A percentile compares a stretch with the other conserved stretches of the same genome.
phyloP scores from a whole-genome alignment of 1,284 basidiomycete species.

The Pascua sp. region DNA sequence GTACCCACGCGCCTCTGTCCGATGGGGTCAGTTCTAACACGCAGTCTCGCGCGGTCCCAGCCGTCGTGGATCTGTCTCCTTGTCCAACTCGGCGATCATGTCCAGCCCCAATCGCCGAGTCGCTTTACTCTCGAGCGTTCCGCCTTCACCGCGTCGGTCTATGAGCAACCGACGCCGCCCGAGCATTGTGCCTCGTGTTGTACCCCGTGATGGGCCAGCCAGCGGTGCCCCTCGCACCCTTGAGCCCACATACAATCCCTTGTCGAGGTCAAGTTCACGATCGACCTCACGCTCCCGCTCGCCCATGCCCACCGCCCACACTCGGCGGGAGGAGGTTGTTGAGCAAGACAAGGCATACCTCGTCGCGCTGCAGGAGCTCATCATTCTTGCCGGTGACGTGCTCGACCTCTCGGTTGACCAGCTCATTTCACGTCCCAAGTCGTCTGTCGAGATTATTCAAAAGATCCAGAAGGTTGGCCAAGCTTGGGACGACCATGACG shows the following conservation, averaged over 20 bases:
- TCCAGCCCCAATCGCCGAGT: conserved; percentile 32
- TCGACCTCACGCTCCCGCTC: conserved; percentile 94
- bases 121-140: conserved; percentile 26
- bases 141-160: conserved; percentile 30
- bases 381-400: conserved; percentile 90
- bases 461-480: conserved; percentile 86
- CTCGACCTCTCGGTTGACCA: conserved; percentile 82
- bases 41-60: conserved; percentile 34
- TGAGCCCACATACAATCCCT: conserved; percentile 35
- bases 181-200: conserved; percentile 31
- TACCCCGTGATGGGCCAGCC: conserved; percentile 29
- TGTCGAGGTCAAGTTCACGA: conserved; percentile 74
- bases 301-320: conserved; percentile 62
- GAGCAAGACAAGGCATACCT: conserved; percentile 55
- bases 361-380: conserved; percentile 90
- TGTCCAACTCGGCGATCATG: conserved; percentile 17
- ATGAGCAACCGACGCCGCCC: conserved; percentile 31
- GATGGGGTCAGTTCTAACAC: background rate
- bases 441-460: conserved; percentile 82
- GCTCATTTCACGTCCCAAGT: conserved; percentile 76
- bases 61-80: conserved; percentile 37
- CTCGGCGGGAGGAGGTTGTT: conserved; percentile 14
- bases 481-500: conserved; percentile 94
- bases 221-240: background rate
- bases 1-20: background rate